Base-by-base conservation (phyloP, 345 rosid species). In the Populus ilicifolia region DNA sequence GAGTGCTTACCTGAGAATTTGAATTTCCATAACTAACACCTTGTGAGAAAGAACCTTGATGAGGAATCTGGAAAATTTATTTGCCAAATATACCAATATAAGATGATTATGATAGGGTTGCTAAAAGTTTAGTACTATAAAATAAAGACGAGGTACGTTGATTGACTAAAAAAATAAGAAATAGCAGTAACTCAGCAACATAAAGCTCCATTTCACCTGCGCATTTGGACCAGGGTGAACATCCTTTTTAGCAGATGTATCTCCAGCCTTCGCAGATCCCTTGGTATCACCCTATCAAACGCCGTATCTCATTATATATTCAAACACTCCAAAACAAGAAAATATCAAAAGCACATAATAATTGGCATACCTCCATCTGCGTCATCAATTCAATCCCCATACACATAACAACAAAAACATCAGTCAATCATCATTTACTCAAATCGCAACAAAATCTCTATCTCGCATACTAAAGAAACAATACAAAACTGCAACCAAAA, bases 311-410 rank as follows among this genome's bases (percentile, higher is more conserved):
- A 54, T 4, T 8, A 54, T 16, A 46, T 46, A 14, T 14, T 6
- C 18, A 14, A 16, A 46, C 52, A 12, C 2, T 16, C 20, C 27
- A 72, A 44, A 65, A 35, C 41, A 39, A 66, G 12, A 41, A 59
- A 46, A 61, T 38, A 61, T 39, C 33, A 69, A 62, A 65, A 65
- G n/a, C 17, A 12, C 6, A 65, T 43, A 43, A 30, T 5, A 30
- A 59, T 48, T 4, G 71, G 73, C 82, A 77, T 73, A 95, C 98
- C 97, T 95, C 99, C 96, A 95, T 90, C 98, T 95, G 87, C 70
- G 71, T 30, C 74, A 77, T 80, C 67, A 78, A 25, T 44, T n/a
- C 83, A 72, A 73, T 79, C 70, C 76, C 72, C 71, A 72, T n/a
- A 61, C 50, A 72, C 52, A 70, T 27, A 81, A 80, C 18, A 80